These are phyloP conservation scores for Hirsutella thompsonii DNA, from an alignment of 2,329 filamentous ascomycete species.

Conservation along the genomic window DNA sequence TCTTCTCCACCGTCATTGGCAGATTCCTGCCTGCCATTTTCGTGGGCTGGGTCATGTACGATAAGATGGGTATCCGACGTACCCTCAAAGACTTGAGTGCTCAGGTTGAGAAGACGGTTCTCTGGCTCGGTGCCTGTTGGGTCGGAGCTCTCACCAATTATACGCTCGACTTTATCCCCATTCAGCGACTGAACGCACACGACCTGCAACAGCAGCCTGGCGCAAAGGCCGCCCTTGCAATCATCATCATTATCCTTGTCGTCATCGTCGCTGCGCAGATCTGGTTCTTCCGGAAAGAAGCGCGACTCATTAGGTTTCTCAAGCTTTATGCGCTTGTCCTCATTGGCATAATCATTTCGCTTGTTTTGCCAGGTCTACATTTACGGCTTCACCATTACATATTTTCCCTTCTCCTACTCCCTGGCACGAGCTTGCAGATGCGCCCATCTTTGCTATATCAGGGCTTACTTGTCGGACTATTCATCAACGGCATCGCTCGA, in stretches of 20 bases:
- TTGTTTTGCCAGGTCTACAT: constrained; percentile 62
- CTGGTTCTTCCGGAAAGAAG: constrained; percentile 78
- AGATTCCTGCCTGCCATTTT: constrained; percentile 82
- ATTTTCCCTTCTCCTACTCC: constrained; percentile 71
- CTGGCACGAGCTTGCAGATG: constrained; percentile 81
- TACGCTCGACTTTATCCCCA: constrained; percentile 87
- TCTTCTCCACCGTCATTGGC: constrained; percentile 68
- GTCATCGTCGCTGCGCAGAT: constrained; percentile 61
- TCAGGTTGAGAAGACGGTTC: constrained; percentile 77
- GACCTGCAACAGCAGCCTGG: constrained; percentile 85
- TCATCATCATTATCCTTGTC: constrained; percentile 61
- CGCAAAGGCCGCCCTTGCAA: constrained; percentile 66
- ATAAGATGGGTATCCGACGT: constrained; percentile 64
- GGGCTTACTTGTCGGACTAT: constrained; percentile 77
- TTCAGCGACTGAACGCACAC: constrained; percentile 79
- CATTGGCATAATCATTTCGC: constrained; percentile 51
- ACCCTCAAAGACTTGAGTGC: constrained; percentile 61
- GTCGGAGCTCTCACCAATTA: constrained; percentile 88
- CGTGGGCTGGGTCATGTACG: constrained; percentile 75
- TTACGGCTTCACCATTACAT: constrained; percentile 95
- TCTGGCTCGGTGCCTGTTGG: constrained; percentile 88
- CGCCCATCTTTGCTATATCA: constrained; percentile 77
- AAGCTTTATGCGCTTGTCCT: constrained; percentile 63
- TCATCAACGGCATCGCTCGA: constrained; percentile 84
- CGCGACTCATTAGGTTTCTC: constrained; percentile 64